Evolutionary conservation across 2,329 filamentous ascomycete species (phyloP).

Genomic region (Alternaria metachromatica): DNA sequence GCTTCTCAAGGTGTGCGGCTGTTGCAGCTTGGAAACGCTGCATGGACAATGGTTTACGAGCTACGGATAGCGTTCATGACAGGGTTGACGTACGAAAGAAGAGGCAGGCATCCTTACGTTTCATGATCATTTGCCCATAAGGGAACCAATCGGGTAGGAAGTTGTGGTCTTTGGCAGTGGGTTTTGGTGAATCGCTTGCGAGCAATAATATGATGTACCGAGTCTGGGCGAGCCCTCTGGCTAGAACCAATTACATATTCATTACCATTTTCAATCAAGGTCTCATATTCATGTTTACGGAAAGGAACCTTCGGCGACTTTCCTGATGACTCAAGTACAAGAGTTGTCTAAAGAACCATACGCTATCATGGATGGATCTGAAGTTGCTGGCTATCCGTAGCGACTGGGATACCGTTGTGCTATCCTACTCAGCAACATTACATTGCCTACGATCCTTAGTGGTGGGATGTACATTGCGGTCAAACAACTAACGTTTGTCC

Average conservation of each 20-base stretch:
- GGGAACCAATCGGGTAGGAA: conserved; percentile 20
- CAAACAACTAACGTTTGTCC: background rate
- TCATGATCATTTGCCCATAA: conserved; percentile 32
- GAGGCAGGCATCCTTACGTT: conserved; percentile 32
- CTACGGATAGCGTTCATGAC: conserved; percentile 25
- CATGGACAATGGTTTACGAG: conserved; percentile 29
- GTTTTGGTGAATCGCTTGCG: conserved; percentile 15
- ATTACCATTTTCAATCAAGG: background rate
- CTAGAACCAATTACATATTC: conserved; percentile 9
- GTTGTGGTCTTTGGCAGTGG: conserved; percentile 22
- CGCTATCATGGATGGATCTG: background rate
- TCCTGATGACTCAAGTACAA: background rate
- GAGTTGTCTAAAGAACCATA: background rate
- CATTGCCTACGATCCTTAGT: background rate
- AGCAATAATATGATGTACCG: conserved; percentile 15
- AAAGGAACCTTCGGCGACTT: background rate
- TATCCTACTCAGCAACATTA: background rate
- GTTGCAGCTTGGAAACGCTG: conserved; percentile 36
- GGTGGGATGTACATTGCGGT: background rate
- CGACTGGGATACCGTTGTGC: background rate
- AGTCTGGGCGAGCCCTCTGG: conserved; percentile 1
- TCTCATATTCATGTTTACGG: background rate
- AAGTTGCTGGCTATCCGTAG: background rate
- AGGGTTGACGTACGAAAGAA: conserved; percentile 25
- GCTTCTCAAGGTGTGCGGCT: conserved; percentile 33